Percentiles rank a stretch among this genome's conserved stretches.
These are phyloP conservation scores for Wallemia hederae DNA, from an alignment of 1,284 basidiomycete species.

Conservation along the genomic window DNA sequence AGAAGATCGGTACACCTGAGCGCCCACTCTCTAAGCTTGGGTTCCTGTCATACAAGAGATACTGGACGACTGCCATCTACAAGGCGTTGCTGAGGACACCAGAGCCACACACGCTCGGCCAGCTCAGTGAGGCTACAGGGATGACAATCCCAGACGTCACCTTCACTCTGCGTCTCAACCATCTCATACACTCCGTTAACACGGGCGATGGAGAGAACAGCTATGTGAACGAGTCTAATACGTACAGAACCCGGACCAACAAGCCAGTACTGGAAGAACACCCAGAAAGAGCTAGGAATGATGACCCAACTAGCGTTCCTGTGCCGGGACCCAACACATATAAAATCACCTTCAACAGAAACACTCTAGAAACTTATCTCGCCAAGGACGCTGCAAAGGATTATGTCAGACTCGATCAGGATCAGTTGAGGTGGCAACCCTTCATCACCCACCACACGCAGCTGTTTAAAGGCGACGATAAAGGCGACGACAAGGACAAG, in stretches of 20 bases:
- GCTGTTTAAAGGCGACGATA: neutral
- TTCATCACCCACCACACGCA: neutral
- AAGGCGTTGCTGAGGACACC: neutral
- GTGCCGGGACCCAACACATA: neutral
- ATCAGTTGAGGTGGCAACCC: neutral
- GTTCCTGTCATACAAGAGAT: conserved; percentile 69
- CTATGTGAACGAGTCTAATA: neutral
- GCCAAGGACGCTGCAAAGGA: neutral
- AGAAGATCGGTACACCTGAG: conserved; percentile 59
- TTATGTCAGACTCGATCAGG: neutral
- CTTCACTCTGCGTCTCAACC: neutral
- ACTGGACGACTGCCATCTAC: conserved; percentile 71
- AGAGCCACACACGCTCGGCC: neutral
- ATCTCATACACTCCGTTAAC: neutral
- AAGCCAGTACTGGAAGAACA: neutral
- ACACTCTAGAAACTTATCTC: neutral
- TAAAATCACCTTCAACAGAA: neutral
- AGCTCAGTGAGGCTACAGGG: neutral
- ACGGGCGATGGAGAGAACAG: neutral
- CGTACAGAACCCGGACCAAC: neutral
- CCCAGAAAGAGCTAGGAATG: neutral
- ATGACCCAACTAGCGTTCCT: neutral
- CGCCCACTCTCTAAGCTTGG: conserved; percentile 73
- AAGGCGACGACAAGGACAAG: neutral
- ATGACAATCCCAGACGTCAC: neutral